These are phyloP conservation scores for Ophiocordyceps camponoti-rufipedis DNA, from an alignment of 2,329 filamentous ascomycete species.

Conservation along the genomic window DNA sequence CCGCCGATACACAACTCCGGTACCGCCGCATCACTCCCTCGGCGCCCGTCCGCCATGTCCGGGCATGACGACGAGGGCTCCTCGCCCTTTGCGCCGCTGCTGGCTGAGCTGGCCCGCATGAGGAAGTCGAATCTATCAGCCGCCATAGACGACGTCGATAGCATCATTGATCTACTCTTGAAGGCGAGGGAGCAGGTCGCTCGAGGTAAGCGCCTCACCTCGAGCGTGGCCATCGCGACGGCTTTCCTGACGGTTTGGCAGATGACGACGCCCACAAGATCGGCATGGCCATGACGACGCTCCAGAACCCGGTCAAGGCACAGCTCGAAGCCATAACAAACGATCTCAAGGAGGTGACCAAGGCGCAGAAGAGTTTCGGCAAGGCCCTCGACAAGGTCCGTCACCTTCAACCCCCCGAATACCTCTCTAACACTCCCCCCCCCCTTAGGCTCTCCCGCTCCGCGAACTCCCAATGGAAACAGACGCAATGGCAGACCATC, in stretches of 20 bases:
- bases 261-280: slow-evolving; percentile 34
- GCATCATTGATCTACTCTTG: slow-evolving; percentile 60
- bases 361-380: slow-evolving; percentile 64
- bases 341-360: slow-evolving; percentile 67
- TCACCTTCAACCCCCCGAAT: no score
- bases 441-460: slow-evolving; percentile 17
- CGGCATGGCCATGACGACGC: slow-evolving; percentile 57
- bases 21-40: no score
- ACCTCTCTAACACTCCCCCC: neutral
- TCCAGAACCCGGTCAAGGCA: slow-evolving; percentile 71
- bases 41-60: slow-evolving; percentile 9
- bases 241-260: slow-evolving; percentile 1
- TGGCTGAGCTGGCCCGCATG: slow-evolving; percentile 58
- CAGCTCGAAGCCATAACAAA: slow-evolving; percentile 66
- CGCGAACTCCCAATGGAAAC: slow-evolving; percentile 59
- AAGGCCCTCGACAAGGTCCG: slow-evolving; percentile 58
- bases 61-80: slow-evolving; percentile 15
- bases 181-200: slow-evolving; percentile 57
- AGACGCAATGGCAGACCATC: slow-evolving; percentile 60
- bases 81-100: slow-evolving; percentile 35
- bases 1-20: no score
- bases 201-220: slow-evolving; percentile 29
- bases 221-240: neutral
- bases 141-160: slow-evolving; percentile 64
- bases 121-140: slow-evolving; percentile 49